Evolutionary conservation across 768 basidiomycete species (phyloP).

Genomic region (Clavulina sp.): DNA sequence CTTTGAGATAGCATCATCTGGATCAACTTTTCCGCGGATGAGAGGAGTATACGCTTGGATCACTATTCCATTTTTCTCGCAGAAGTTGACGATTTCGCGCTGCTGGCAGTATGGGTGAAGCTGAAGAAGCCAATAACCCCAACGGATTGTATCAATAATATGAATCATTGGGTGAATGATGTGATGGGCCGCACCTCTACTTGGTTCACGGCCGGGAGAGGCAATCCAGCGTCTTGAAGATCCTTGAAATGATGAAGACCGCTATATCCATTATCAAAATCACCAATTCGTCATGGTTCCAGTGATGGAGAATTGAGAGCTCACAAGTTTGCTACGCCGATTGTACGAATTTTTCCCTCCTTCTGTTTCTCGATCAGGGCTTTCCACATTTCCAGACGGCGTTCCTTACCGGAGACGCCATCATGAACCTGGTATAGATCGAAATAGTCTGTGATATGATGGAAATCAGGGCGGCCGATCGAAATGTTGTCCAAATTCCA

Average conservation of each 20-base stretch:
- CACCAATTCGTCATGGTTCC: too few species aligned
- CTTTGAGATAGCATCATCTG: background rate
- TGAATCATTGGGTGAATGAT: too few species aligned
- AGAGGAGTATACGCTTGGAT: slow-evolving; percentile 67
- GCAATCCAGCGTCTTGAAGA: slow-evolving; percentile 41
- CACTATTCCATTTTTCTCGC: slow-evolving; percentile 38
- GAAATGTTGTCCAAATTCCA: slow-evolving; percentile 4
- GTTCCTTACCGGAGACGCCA: slow-evolving; percentile 41
- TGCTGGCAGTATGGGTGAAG: slow-evolving; percentile 79
- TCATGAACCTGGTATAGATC: slow-evolving; percentile 72
- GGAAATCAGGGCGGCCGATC: background rate
- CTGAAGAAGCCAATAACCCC: too few species aligned
- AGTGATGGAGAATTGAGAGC: too few species aligned
- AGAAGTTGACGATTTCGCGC: slow-evolving; percentile 56
- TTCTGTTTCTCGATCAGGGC: slow-evolving; percentile 43
- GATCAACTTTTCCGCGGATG: slow-evolving; percentile 31
- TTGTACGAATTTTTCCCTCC: slow-evolving; percentile 46
- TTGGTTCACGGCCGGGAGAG: slow-evolving; percentile 61
- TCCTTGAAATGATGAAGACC: slow-evolving; percentile 58
- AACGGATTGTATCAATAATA: too few species aligned
- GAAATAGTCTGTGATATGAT: slow-evolving; percentile 39
- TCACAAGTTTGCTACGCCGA: slow-evolving; percentile 79
- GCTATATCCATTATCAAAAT: too few species aligned
- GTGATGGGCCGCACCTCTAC: too few species aligned
- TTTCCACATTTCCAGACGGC: slow-evolving; percentile 50